Evolutionary conservation across 140 eudicot species (phyloP), one percentile per base, ranked within the genome.

Genomic region (Ambrosia hybrid): DNA sequence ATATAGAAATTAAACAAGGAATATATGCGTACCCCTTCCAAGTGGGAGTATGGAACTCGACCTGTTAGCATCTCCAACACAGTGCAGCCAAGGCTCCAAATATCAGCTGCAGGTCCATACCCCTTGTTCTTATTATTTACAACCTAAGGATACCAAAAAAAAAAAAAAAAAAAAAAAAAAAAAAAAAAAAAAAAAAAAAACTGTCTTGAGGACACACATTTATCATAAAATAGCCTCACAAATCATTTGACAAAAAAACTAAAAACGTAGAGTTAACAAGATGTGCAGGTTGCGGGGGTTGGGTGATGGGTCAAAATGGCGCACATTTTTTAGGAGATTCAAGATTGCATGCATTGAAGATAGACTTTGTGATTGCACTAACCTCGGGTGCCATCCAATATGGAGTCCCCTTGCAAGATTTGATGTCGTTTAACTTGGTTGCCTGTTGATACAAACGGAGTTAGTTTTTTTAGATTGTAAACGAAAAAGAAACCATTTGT

Each of bases 381-480:
- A 91, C 97, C 96, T 91, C 97, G 13, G 97, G 97, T 71, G 97
- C 97, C 94, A 91, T 91, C 97, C 97, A 91, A 39, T 63, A 86
- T 62, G 96, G 89, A 80, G 89, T 89, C 68, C 96, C 97, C 76
- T 86, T 89, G 88, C 89, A 85, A 73, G 91, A 89, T 79, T 81
- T 87, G 70, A 91, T 76, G 76, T 91, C 91, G 79, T 91, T 86
- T 67, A 91, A 66, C 61, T 72, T 79, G 51, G 94, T 83, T 13
- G 91, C 94, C 97, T 88, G 80, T 3, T 7, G 48, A 78, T 46
- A 75, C 43, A 68, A 34, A 65, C 6, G 45, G 51, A 56, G 76
- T 66, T 62, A 59, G 26, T 65, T 45, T n/a, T 78, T 51, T 12
- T 69, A 30, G 64, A 60, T 51, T 26, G 51, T 65, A 39, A 58